A percentile compares a stretch with the other conserved stretches of the same genome.
These are phyloP conservation scores for Biscogniauxia marginata DNA, from an alignment of 2,329 filamentous ascomycete genomes.

Conservation along the genomic window DNA sequence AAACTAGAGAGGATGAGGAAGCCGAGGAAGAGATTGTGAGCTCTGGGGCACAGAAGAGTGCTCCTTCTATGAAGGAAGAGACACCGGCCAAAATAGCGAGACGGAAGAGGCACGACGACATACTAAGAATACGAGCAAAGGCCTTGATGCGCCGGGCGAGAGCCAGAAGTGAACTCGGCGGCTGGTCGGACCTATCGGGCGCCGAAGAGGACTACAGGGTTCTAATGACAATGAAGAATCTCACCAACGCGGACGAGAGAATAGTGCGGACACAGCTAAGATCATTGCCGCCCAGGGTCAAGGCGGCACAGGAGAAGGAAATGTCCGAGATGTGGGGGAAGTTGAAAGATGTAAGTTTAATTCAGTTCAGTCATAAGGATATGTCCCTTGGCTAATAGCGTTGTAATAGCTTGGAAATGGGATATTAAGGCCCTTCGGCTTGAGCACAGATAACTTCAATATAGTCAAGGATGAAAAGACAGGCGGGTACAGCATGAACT, in stretches of 20 bases:
- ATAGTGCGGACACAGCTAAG: constrained; percentile 66
- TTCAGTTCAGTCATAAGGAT: background rate
- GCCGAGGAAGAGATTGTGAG: constrained; percentile 60
- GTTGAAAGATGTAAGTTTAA: constrained; percentile 67
- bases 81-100: constrained; percentile 28
- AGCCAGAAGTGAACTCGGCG: constrained; percentile 67
- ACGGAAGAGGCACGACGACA: constrained; percentile 54
- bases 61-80: constrained; percentile 35
- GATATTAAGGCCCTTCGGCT: constrained; percentile 85
- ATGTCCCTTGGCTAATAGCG: constrained; percentile 8
- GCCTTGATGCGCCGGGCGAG: constrained; percentile 76
- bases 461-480: constrained; percentile 88
- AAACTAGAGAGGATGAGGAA: constrained; percentile 43
- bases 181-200: constrained; percentile 77
- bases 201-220: constrained; percentile 78
- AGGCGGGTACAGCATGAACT: constrained; percentile 94
- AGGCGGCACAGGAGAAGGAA: constrained; percentile 80
- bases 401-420: constrained; percentile 74
- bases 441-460: constrained; percentile 92
- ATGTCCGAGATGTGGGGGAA: constrained; percentile 98
- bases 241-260: constrained; percentile 65
- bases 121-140: constrained; percentile 77
- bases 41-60: constrained; percentile 53
- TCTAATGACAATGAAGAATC: constrained; percentile 56
- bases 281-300: constrained; percentile 65